Evolutionary conservation across 2,329 filamentous ascomycete genomes (phyloP).

Genomic region (Pleurostoma richardsiae): DNA sequence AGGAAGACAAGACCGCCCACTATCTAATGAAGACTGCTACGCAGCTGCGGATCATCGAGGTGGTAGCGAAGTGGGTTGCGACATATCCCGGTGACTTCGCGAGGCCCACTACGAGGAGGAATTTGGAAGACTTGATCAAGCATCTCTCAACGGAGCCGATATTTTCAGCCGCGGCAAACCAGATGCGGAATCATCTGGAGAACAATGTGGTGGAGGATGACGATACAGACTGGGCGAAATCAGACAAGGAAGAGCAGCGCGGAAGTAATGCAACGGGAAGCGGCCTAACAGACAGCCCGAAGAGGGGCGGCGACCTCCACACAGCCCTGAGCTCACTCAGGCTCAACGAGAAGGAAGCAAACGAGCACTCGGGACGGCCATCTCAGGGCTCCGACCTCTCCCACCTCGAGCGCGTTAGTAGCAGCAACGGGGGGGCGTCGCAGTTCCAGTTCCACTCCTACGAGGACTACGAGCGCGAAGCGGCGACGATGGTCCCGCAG

Average conservation of each 20-base stretch:
- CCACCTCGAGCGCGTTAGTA: slow-evolving; percentile 30
- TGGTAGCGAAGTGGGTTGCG: slow-evolving; percentile 84
- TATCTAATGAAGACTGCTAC: slow-evolving; percentile 74
- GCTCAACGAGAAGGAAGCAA: slow-evolving; percentile 37
- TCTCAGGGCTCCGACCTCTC: slow-evolving; percentile 41
- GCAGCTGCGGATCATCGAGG: slow-evolving; percentile 77
- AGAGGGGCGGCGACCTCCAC: slow-evolving; percentile 26
- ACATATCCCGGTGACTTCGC: slow-evolving; percentile 93
- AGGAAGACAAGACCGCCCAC: slow-evolving; percentile 59
- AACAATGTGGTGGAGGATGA: slow-evolving; percentile 75
- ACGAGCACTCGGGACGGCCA: slow-evolving; percentile 29
- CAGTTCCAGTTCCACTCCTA: slow-evolving; percentile 59
- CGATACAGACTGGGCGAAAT: slow-evolving; percentile 86
- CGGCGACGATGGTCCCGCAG: slow-evolving; percentile 64
- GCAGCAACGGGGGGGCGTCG: slow-evolving; percentile 23
- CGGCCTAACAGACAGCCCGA: slow-evolving; percentile 13
- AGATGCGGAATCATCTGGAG: slow-evolving; percentile 77
- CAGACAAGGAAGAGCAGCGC: slow-evolving; percentile 46
- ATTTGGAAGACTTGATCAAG: slow-evolving; percentile 69
- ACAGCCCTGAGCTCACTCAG: slow-evolving; percentile 43
- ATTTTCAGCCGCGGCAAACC: slow-evolving; percentile 78
- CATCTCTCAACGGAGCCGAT: slow-evolving; percentile 73
- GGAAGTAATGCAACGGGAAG: slow-evolving; percentile 18
- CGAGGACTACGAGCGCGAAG: slow-evolving; percentile 78
- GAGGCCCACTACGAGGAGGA: slow-evolving; percentile 64